Base-by-base conservation (phyloP, 1,284 basidiomycete species). In the Ganoderma resinaceum region DNA sequence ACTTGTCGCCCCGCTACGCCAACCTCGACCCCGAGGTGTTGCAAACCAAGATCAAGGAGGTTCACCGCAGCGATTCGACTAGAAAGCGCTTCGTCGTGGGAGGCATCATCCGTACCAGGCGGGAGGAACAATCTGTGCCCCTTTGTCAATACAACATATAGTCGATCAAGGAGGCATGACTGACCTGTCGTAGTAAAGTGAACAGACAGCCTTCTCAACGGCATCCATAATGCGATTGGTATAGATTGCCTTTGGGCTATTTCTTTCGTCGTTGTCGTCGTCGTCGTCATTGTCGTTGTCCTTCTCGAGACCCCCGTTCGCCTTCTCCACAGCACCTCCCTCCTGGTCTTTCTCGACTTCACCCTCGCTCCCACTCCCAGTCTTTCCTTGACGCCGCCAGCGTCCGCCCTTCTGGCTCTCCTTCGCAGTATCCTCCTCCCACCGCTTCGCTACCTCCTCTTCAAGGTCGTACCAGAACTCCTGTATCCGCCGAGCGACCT, bases 11-110 rank as follows among this genome's bases (percentile, higher is more conserved):
- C 84, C 0, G 83, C 81, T 0, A 81, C 79, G n/a, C 85, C 86
- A 38, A 91, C 80, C 76, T 93, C 81, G 5, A 98, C 86, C 6
- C 96, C 97, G 0, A 99, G 87, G 79, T 98, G 95, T 52, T 92
- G 91, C 23, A 98, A 83, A 1, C 89, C 87, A 0, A 99, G 82
- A 76, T 98, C 96, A 0, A 98, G 83, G 83, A 96, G 88, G 75
- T 97, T 96, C 55, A 99, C 84, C 0, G 95, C 96, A 12, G 95
- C 94, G 29, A 98, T 91, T 4, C 96, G 89, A 73, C 91, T 95
- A 0, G 95, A 89, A 3, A 99, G 82, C 0, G 95, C 92, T 75
- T 95, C 94, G 76, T 98, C 95, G 75, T 96, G 95, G 1, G 89
- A 91, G 0, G 88, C 84, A 76, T 98, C 95, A 70, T 95, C 93